Conservation (phyloP, 2,329 filamentous ascomycete genomes). For the Botrytis byssoidea region DNA sequence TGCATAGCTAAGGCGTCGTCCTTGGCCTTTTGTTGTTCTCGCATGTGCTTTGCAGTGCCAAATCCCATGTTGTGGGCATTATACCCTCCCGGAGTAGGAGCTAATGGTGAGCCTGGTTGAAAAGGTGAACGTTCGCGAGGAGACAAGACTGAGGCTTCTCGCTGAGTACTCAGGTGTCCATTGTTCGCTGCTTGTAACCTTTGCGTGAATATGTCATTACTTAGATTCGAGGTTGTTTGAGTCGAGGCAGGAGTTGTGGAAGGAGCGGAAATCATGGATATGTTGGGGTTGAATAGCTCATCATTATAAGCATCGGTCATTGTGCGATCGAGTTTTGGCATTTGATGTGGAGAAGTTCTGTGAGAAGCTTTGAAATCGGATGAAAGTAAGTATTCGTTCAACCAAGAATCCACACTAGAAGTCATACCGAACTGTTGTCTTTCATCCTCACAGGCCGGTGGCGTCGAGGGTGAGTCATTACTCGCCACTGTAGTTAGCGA, state of each 20-base stretch:
- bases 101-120: conserved; percentile 65
- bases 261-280: conserved; percentile 57
- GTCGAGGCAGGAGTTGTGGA: conserved; percentile 46
- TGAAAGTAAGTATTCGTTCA: conserved; percentile 67
- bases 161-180: conserved; percentile 63
- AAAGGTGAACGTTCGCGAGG: conserved; percentile 78
- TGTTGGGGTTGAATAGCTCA: conserved; percentile 75
- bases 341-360: conserved; percentile 48
- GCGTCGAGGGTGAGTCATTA: conserved; percentile 60
- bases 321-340: conserved; percentile 79
- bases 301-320: conserved; percentile 84
- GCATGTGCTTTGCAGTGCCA: conserved; percentile 56
- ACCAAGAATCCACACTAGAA: conserved; percentile 45
- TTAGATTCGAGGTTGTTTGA: conserved; percentile 41
- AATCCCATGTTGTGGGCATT: conserved; percentile 43
- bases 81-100: conserved; percentile 44
- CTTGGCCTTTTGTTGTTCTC: conserved; percentile 60
- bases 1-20: conserved; percentile 51
- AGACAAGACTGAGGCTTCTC: conserved; percentile 45
- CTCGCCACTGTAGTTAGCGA: conserved; percentile 61
- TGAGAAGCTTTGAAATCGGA: conserved; percentile 44
- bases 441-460: conserved; percentile 51
- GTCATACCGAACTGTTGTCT: conserved; percentile 56
- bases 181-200: conserved; percentile 76
- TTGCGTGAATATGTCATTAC: conserved; percentile 67